Conservation (phyloP, 2,329 filamentous ascomycete genomes). For the Exophiala lecanii-corni region DNA sequence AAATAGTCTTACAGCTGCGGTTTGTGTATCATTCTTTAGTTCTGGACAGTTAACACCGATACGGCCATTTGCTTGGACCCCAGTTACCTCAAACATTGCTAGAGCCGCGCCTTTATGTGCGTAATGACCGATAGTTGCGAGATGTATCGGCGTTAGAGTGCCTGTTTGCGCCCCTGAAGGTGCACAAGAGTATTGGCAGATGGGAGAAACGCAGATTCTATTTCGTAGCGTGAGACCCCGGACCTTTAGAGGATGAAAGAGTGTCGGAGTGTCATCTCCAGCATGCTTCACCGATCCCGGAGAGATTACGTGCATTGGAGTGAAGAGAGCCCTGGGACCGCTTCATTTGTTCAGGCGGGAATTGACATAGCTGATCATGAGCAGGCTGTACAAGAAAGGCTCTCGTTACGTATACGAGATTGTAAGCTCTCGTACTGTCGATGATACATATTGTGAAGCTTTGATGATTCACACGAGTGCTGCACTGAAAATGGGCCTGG, state of each 20-base stretch:
- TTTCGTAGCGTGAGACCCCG: conserved; percentile 51
- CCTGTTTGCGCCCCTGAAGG: conserved; percentile 31
- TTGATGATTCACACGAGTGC: too few relatives aligned
- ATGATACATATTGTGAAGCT: too few relatives aligned
- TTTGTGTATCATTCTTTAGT: conserved; percentile 32
- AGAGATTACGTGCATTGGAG: neutral
- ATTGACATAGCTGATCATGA: too few relatives aligned
- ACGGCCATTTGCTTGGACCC: conserved; percentile 66
- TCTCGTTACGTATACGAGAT: too few relatives aligned
- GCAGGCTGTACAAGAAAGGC: too few relatives aligned
- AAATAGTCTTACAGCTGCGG: conserved; percentile 48
- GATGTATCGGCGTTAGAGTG: conserved; percentile 40
- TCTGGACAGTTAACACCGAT: conserved; percentile 55
- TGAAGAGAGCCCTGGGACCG: too few relatives aligned
- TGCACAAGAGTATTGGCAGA: conserved; percentile 49
- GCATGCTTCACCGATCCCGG: neutral
- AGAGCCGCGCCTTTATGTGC: conserved; percentile 21
- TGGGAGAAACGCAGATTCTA: conserved; percentile 52
- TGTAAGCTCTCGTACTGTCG: too few relatives aligned
- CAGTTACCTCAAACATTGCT: conserved; percentile 67
- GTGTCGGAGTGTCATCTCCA: conserved; percentile 27
- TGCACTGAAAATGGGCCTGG: too few relatives aligned
- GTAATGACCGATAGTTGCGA: conserved; percentile 32
- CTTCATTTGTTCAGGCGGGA: too few relatives aligned
- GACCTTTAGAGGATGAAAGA: conserved; percentile 45